A percentile compares a stretch with the other conserved stretches of the same genome.
Conservation (phyloP, 495 filamentous ascomycete species). For the Annulohypoxylon stygium region DNA sequence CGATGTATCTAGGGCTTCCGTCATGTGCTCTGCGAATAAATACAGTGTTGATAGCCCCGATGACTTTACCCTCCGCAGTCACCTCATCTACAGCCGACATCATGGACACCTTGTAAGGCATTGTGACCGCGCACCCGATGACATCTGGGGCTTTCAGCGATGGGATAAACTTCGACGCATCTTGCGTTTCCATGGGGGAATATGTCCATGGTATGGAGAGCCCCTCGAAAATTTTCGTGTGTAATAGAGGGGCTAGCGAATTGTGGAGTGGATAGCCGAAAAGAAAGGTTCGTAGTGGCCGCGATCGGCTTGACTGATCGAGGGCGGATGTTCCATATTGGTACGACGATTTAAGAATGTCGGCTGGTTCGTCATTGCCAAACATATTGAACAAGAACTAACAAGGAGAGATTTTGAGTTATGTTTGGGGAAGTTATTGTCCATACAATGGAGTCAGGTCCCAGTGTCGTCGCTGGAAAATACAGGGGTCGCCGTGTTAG, state of each 20-base stretch:
- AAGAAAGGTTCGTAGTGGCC: conserved; percentile 1
- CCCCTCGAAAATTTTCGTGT: conserved; percentile 8
- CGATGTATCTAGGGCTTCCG: conserved; percentile 1
- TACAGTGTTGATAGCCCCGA: conserved; percentile 10
- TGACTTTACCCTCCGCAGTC: conserved; percentile 8
- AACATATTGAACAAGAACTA: background rate
- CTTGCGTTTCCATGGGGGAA: conserved; percentile 3
- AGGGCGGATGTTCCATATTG: conserved; percentile 14
- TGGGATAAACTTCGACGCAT: conserved; percentile 3
- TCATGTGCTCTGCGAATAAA: conserved; percentile 12
- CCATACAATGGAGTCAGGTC: background rate
- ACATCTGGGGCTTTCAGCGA: background rate
- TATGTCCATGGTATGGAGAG: conserved; percentile 6
- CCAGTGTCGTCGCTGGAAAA: background rate
- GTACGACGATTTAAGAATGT: conserved; percentile 7
- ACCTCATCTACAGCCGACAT: conserved; percentile 11
- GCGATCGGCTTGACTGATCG: conserved; percentile 2
- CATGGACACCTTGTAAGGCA: conserved; percentile 13
- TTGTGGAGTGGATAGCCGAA: conserved; percentile 19
- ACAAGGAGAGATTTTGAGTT: background rate
- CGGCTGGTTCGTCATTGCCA: background rate
- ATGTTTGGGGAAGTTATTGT: background rate
- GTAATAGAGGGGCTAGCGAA: conserved; percentile 1
- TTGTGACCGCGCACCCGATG: conserved; percentile 4
- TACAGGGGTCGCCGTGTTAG: background rate